Base-by-base conservation (phyloP, 2,329 filamentous ascomycete genomes). In the Sphaerulina vaccinii region DNA sequence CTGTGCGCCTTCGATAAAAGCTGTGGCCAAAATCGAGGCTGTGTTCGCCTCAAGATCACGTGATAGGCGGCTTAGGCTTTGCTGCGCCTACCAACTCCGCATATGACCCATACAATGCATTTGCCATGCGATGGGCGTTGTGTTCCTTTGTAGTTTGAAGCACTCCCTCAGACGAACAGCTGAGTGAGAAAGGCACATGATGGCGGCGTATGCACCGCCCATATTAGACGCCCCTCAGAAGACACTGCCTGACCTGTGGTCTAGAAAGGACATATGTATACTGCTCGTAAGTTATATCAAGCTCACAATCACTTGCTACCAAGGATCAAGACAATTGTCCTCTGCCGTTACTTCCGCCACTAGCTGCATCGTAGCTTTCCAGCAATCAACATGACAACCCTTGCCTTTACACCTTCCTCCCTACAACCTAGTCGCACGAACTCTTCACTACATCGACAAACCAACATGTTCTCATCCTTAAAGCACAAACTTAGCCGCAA, bases 401-500 rank as follows among this genome's bases (percentile, higher is more conserved):
- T 44, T 13, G 18, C 43, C 29, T 35, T 19, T 23, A 13, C 52
- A 37, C 36, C 43, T 33, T 44, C 46, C 22, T 21, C 42, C n/a
- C 50, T 58, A 3, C 49, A 44, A 51, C 40, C 47, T 24, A 43
- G 49, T 19, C 56, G 40, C 10, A 56, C 57, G 18, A 44, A 57
- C 33, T 60, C 60, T 38, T 60, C 58, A 32, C 47, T 56, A 19
- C 49, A 43, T 51, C 43, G 27, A 38, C 52, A 46, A 39, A 22
- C 8, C 24, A 57, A 38, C 21, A 62, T 61, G 59, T 54, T 63
- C 21, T 35, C 24, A 37, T 58, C 55, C 16, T 44, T 64, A 22
- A 64, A 59, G 44, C 53, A 58, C 32, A 57, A 61, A 35, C 53
- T 64, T 22, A 52, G 52, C 32, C 55, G 52, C 8, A 58, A 55